A percentile compares a stretch with the other conserved stretches of the same genome.
Evolutionary conservation across 1,284 basidiomycete genomes (phyloP).

Genomic region (Cutaneotrichosporon cutaneum): DNA sequence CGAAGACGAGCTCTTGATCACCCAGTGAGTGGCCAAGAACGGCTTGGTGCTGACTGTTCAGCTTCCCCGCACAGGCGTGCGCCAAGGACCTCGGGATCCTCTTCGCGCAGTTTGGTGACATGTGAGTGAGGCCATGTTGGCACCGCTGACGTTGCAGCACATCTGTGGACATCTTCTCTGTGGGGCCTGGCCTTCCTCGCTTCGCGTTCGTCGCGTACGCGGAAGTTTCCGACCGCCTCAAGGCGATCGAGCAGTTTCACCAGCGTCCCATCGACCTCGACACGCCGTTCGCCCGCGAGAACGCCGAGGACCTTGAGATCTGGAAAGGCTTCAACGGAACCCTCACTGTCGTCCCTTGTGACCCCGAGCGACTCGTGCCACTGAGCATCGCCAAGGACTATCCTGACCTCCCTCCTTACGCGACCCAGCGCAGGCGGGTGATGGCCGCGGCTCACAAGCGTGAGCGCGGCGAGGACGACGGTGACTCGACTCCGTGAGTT

Average conservation of each 20-base stretch:
- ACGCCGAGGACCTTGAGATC: conserved; percentile 37
- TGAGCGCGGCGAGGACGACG: conserved; percentile 7
- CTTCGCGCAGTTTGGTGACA: conserved; percentile 50
- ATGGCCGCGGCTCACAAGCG: conserved; percentile 19
- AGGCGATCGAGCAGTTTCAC: conserved; percentile 40
- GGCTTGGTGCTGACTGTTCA: conserved; percentile 16
- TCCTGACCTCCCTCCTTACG: conserved; percentile 45
- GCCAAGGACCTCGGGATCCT: conserved; percentile 51
- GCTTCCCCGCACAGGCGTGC: conserved; percentile 45
- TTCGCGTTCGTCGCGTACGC: conserved; percentile 49
- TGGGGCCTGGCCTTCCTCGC: conserved; percentile 41
- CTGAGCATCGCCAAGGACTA: conserved; percentile 34
- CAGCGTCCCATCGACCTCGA: conserved; percentile 37
- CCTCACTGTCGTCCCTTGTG: conserved; percentile 42
- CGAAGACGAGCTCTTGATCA: conserved; percentile 44
- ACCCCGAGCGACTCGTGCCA: conserved; percentile 43
- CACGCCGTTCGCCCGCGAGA: conserved; percentile 33
- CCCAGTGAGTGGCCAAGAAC: conserved; percentile 31
- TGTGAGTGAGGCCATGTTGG: conserved; percentile 32
- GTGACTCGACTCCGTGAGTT: conserved; percentile 10
- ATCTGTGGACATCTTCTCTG: conserved; percentile 52
- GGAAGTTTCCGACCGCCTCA: conserved; percentile 27
- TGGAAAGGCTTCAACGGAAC: conserved; percentile 44
- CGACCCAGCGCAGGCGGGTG: conserved; percentile 19
- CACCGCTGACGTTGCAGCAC: conserved; percentile 32